phyloP scores from a whole-genome alignment of 2,329 filamentous ascomycete genomes.

The Daldinia sp. region DNA sequence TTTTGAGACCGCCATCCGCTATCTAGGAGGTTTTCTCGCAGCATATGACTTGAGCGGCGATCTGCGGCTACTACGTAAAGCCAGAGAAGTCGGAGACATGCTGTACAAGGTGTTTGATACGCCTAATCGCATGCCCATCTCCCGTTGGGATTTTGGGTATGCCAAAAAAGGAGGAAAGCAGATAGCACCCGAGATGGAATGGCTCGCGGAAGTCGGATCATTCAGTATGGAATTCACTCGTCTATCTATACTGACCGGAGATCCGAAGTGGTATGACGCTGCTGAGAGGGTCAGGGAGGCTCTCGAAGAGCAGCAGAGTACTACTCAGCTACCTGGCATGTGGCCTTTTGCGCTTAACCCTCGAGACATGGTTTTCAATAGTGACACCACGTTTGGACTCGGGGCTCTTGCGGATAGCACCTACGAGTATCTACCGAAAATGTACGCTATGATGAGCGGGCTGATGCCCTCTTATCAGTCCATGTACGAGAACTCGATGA shows the following conservation, averaged over 20 bases:
- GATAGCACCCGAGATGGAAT: slow-evolving; percentile 31
- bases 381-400: slow-evolving; percentile 47
- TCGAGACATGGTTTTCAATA: slow-evolving; percentile 56
- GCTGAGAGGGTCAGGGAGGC: slow-evolving; percentile 43
- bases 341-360: slow-evolving; percentile 74
- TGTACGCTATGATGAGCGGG: slow-evolving; percentile 65
- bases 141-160: slow-evolving; percentile 40
- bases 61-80: slow-evolving; percentile 49
- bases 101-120: slow-evolving; percentile 47
- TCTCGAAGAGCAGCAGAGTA: slow-evolving; percentile 39
- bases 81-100: slow-evolving; percentile 52
- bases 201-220: slow-evolving; percentile 46
- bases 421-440: slow-evolving; percentile 63
- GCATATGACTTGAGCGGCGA: slow-evolving; percentile 52
- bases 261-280: slow-evolving; percentile 47
- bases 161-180: slow-evolving; percentile 39
- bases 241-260: slow-evolving; percentile 44
- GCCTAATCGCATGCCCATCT: slow-evolving; percentile 46
- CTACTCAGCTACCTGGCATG: slow-evolving; percentile 58
- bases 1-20: slow-evolving; percentile 52
- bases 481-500: slow-evolving; percentile 70
- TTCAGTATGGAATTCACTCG: slow-evolving; percentile 48
- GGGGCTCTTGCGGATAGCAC: slow-evolving; percentile 51
- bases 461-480: slow-evolving; percentile 62
- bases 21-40: slow-evolving; percentile 44